Base-by-base conservation (phyloP, 2,329 filamentous ascomycete species). In the Aspergillus spinulosporus region DNA sequence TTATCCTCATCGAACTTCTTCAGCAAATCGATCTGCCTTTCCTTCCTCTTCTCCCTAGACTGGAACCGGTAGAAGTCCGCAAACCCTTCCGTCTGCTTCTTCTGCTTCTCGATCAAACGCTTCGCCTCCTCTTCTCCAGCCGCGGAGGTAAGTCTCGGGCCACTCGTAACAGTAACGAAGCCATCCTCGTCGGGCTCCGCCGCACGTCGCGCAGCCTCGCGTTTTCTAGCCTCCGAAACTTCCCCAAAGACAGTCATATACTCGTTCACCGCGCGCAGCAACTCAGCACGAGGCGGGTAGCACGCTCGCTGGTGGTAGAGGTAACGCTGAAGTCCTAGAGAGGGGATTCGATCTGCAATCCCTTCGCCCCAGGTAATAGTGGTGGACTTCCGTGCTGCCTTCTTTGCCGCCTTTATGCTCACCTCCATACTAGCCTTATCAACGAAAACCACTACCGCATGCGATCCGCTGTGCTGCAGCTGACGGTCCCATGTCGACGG, bases 111-210 rank as follows among this genome's bases (percentile, higher is more conserved):
- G 57, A 80, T 76, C 66, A 83, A 74, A 44, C 80, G 80, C 68
- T 86, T 83, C 12, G 86, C 84, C 65, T 89, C 91, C 64, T 88
- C 88, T 59, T 86, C 82, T 53, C 87, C 83, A 1, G 89, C 92
- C 1, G 90, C 86, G n/a, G 88, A 88, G 5, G 81, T 81, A 56
- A 88, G 80, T 58, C 82, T 81, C 40, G 89, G 89, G 28, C 92
- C 92, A 53, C 89, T 83, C 1, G 87, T 89, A 26, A 99, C 94
- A 3, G 92, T 97, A 48, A 97, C 83, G 71, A 99, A 99, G 1
- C 94, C 94, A 72, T 99, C 94, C 68, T 91, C 92, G 72, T 99
- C 94, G 0, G 93, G 91, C 66, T 91, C 87, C 64, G 88, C 88
- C 59, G 90, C 85, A 59, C 88, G 78, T 54, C 83, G 69, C 76